A percentile compares a stretch with the other conserved stretches of the same genome.
phyloP scores from a whole-genome alignment of 352 stramenopile species.

The Pythium brassicae region DNA sequence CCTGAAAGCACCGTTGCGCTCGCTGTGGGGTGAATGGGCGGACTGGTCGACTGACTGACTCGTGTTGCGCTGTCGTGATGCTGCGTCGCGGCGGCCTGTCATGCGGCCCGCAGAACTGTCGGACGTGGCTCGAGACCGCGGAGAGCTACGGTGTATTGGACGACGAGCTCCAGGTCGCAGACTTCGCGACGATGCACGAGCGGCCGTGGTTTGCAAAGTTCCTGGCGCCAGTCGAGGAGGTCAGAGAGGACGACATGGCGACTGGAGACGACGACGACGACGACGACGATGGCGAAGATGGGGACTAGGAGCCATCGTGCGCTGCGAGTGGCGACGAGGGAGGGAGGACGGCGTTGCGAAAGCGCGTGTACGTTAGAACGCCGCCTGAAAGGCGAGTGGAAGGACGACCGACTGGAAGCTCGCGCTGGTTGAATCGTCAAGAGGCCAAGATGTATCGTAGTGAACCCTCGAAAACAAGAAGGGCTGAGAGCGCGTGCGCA shows the following conservation, averaged over 20 bases:
- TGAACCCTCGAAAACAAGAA: constrained; percentile 1
- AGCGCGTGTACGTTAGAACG: too few relatives aligned
- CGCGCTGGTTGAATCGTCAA: too few relatives aligned
- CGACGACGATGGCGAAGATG: not conserved
- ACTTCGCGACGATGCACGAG: constrained; percentile 53
- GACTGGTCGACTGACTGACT: not conserved
- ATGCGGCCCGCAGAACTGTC: constrained; percentile 37
- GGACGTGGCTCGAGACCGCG: constrained; percentile 71
- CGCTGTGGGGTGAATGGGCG: too few relatives aligned
- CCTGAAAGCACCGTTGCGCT: too few relatives aligned
- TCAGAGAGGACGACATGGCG: constrained; percentile 15
- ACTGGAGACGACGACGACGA: constrained; percentile 8
- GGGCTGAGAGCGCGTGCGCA: not conserved
- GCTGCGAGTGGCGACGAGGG: too few relatives aligned
- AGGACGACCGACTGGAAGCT: too few relatives aligned
- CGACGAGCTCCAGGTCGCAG: constrained; percentile 57
- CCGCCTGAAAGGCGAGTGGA: too few relatives aligned
- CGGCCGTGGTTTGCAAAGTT: constrained; percentile 60
- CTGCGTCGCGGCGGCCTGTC: too few relatives aligned
- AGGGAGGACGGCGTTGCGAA: too few relatives aligned
- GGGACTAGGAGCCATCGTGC: not conserved
- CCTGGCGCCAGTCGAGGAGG: constrained; percentile 31
- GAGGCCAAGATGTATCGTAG: not conserved
- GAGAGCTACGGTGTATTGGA: constrained; percentile 76
- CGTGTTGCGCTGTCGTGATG: not conserved